Base-by-base conservation (phyloP, 2,329 filamentous ascomycete genomes). In the Colletotrichum euphorbiae region DNA sequence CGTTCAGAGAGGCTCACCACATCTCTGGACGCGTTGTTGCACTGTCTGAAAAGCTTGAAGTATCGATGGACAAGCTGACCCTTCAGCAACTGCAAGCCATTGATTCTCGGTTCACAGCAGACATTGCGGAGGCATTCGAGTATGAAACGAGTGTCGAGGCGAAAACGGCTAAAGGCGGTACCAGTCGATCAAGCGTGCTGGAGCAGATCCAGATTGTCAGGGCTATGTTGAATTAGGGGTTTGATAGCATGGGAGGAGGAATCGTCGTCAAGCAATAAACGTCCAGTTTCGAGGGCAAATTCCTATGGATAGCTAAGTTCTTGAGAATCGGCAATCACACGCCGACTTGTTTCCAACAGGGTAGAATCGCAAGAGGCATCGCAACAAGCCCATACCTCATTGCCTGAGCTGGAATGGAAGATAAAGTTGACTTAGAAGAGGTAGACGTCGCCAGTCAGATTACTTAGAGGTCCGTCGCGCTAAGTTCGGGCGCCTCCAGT, bases 1-100 rank as follows among this genome's bases (percentile, higher is more conserved):
- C 91, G 8, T 94, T 94, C 83, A 85, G 92, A 50, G 91, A 93
- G 79, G 91, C 91, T 15, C 92, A 94, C 74, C 91, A 93, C 76
- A 91, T 93, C 73, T 90, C 89, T 36, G 91, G 92, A 19, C 85
- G 87, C 45, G 86, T 91, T 1, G 91, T 94, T n/a, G 89, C 90
- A 13, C 77, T 91, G 51, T 89, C 90, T 0, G 91, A 94, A 78
- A 83, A 89, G 63, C 80, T 84, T 71, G 82, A 83, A 31, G 83
- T 85, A 3, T 83, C 89, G 12, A 93, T 94, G 89, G 89, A 93
- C 73, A 82, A 90, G 73, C 81, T 94, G 43, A 86, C 84, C 1
- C 80, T 91, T 52, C 85, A 89, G 77, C 88, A 93, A 75, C 81
- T 94, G 57, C 84, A 92, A 80, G 84, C 80, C 11, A 85, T 94